Conservation (phyloP, 148 eudicot species). For the Rhododendron ovatum region DNA sequence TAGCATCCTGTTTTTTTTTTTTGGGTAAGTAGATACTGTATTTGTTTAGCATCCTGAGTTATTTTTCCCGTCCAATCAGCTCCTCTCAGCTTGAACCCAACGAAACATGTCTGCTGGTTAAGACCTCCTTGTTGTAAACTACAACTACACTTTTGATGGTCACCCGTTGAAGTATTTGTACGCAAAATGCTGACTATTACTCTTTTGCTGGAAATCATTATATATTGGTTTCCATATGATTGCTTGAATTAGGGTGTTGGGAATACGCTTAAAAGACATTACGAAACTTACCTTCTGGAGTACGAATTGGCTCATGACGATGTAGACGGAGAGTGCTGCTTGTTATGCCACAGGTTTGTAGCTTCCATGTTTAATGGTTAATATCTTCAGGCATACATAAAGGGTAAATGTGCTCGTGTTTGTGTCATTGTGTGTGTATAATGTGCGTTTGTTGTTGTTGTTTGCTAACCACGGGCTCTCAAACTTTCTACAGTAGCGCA, state of each 20-base stretch:
- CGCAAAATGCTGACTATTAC: neutral
- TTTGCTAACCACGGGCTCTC: conserved; percentile 1
- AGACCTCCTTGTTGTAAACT: neutral
- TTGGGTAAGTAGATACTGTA: no score
- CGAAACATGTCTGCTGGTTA: no score
- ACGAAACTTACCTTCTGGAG: conserved; percentile 86
- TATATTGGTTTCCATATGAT: neutral
- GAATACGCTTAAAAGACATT: conserved; percentile 92
- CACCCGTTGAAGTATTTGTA: neutral
- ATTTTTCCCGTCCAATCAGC: neutral
- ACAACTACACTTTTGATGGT: neutral
- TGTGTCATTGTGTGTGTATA: neutral
- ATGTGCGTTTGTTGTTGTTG: neutral
- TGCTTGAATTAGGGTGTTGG: conserved; percentile 73
- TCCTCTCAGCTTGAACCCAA: neutral
- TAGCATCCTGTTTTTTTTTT: neutral
- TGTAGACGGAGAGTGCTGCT: conserved; percentile 97
- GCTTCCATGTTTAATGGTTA: neutral
- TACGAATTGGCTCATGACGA: conserved; percentile 97
- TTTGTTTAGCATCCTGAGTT: neutral
- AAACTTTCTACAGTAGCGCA: conserved; percentile 65
- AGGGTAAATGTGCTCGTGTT: neutral
- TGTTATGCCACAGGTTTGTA: conserved; percentile 80
- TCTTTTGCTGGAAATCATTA: neutral
- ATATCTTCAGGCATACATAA: neutral